phyloP scores from a whole-genome alignment of 768 basidiomycete genomes.

The Suillus bovinus region DNA sequence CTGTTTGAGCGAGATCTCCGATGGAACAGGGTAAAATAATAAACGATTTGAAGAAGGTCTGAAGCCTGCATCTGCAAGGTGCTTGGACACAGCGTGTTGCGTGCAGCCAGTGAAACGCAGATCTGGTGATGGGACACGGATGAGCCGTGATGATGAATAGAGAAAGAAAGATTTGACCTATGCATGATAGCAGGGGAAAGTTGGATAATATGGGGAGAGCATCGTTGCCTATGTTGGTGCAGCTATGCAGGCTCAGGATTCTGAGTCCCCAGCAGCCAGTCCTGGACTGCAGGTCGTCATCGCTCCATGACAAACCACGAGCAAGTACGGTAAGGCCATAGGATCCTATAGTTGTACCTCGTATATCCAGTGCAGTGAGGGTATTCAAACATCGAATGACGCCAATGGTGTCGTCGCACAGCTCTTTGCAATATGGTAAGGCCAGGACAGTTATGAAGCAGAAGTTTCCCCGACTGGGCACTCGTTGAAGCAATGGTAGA shows the following conservation, averaged over 20 bases:
- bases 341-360: constrained; percentile 49
- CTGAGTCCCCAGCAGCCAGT: constrained; percentile 59
- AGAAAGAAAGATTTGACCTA: constrained; percentile 46
- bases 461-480: constrained; percentile 56
- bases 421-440: constrained; percentile 51
- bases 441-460: constrained; percentile 66
- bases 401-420: constrained; percentile 58
- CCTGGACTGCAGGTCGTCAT: constrained; percentile 21
- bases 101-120: constrained; percentile 50
- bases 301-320: constrained; percentile 43
- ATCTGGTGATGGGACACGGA: constrained; percentile 34
- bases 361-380: constrained; percentile 66
- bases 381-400: constrained; percentile 52
- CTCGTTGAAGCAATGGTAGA: constrained; percentile 55
- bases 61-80: constrained; percentile 27
- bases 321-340: constrained; percentile 55
- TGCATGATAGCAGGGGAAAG: constrained; percentile 59
- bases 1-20: constrained; percentile 35
- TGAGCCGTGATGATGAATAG: constrained; percentile 2
- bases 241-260: constrained; percentile 56
- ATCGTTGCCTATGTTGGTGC: constrained; percentile 46
- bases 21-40: constrained; percentile 46
- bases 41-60: constrained; percentile 25
- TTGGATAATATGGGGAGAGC: constrained; percentile 41
- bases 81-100: constrained; percentile 17